Evolutionary conservation across 1,284 basidiomycete species (phyloP), one percentile per base, ranked within the genome.

Genomic region (Moniliella sp.): DNA sequence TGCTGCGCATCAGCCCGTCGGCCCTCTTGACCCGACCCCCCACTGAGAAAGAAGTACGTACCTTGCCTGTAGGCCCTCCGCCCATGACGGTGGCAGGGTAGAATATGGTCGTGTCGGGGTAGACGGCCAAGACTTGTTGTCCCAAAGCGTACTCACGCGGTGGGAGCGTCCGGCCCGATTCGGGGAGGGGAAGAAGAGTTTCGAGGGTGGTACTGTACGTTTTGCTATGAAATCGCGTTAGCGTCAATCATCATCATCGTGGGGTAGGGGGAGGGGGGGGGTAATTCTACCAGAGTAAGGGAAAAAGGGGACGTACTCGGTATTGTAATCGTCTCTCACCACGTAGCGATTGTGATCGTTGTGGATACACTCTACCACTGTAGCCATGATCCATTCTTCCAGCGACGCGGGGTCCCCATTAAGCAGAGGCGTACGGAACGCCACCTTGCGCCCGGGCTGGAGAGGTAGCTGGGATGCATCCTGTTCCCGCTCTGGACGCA

Each of bases 41-140:
- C 25, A 46, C 44, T 33, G 44, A 47, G 31, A 23, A 18, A 2
- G n/a, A n/a, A n/a, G n/a, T n/a, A n/a, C n/a, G n/a, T n/a, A n/a
- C 33, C 39, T 36, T 25, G 15, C 55, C n/a, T 2, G 42, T 38
- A 0, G 56, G 56, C 9, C 56, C 56, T n/a, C 56, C 56, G 1
- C 45, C 45, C 13, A 46, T 46, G 16, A 59, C 46, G 1, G 43
- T 47, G 8, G 56, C 56, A 23, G 43, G 43, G 38, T 59, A 59
- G 46, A 59, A 59, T 31, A 54, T 57, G 25, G 45, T 52, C 3
- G 56, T 59, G 34, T 59, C 56, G 3, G 56, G 56, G 21, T 59
- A 59, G 35, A 59, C 44, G 3, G 47, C 56, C 12, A 59, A 36
- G 4, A 59, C 56, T 14, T 48, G 42, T 3, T 46, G 29, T 2